Evolutionary conservation across 768 basidiomycete species (phyloP).

Genomic region (Phanerochaete carnosa): DNA sequence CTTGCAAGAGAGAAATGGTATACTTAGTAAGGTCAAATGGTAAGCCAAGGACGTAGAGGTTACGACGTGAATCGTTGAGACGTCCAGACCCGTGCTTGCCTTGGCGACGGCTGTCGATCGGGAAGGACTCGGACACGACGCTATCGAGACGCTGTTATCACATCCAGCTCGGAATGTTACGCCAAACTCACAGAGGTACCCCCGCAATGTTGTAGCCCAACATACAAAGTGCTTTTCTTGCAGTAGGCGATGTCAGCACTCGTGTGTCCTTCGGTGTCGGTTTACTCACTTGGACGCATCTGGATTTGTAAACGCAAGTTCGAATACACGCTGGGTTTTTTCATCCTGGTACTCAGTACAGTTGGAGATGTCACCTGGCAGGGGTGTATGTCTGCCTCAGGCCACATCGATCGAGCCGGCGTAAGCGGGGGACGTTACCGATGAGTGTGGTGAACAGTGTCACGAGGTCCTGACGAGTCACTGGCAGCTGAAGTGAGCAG

Average conservation of each 20-base stretch:
- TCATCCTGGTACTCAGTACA: conserved; percentile 19
- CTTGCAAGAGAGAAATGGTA: conserved; percentile 15
- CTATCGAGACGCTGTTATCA: conserved; percentile 9
- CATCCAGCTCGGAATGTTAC: not conserved
- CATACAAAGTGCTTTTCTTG: conserved; percentile 69
- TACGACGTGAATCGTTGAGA: conserved; percentile 56
- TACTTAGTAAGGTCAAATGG: conserved; percentile 82
- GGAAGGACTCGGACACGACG: conserved; percentile 19
- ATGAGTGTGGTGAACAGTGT: conserved; percentile 56
- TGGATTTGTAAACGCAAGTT: conserved; percentile 50
- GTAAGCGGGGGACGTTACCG: conserved; percentile 32
- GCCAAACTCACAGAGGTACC: conserved; percentile 46
- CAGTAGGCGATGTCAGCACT: not conserved
- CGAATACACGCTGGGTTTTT: conserved; percentile 36
- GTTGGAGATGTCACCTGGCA: conserved; percentile 48
- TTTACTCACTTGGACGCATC: conserved; percentile 51
- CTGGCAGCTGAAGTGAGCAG: conserved; percentile 17
- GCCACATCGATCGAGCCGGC: not conserved
- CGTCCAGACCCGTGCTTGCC: conserved; percentile 22
- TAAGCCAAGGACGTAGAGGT: conserved; percentile 81
- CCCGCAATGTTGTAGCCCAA: conserved; percentile 57
- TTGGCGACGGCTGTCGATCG: conserved; percentile 16
- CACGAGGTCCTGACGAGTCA: conserved; percentile 44
- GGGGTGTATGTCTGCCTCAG: not conserved
- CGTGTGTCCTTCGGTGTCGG: not conserved